Percentiles rank a stretch among this genome's conserved stretches.
phyloP scores from a whole-genome alignment of 495 filamentous ascomycete genomes.

The Thermochaetoides thermophila region DNA sequence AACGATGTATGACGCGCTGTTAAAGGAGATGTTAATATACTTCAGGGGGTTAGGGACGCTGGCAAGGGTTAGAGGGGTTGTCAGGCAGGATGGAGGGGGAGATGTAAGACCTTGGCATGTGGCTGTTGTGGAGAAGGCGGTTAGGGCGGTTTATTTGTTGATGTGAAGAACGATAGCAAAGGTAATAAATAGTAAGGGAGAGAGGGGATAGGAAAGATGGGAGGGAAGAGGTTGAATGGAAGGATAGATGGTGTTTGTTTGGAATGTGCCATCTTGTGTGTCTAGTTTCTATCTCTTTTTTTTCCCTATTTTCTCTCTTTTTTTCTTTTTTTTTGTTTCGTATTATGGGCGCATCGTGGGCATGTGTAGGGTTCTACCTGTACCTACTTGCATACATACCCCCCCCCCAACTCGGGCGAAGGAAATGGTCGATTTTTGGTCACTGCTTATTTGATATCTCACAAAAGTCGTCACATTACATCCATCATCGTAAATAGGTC shows the following conservation, averaged over 20 bases:
- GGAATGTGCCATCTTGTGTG: neutral
- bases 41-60: conserved; percentile 65
- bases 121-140: conserved; percentile 57
- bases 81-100: conserved; percentile 44
- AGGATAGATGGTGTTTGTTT: neutral
- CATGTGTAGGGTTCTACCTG: no score
- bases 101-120: conserved; percentile 77
- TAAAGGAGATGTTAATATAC: conserved; percentile 59
- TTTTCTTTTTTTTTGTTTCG: neutral
- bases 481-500: no score
- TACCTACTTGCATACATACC: no score
- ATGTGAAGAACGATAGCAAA: no score
- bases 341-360: no score
- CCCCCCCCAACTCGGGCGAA: no score
- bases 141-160: conserved; percentile 39
- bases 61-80: conserved; percentile 54
- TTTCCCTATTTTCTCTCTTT: neutral
- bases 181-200: no score
- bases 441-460: no score
- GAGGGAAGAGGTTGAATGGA: neutral
- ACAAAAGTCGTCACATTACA: no score
- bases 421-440: no score
- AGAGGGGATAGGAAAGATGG: no score
- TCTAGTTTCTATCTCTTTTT: neutral
- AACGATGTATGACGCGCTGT: conserved; percentile 37